Conservation (phyloP, 1,139 yeast genomes). For the Yamadazyma epiphylla region DNA sequence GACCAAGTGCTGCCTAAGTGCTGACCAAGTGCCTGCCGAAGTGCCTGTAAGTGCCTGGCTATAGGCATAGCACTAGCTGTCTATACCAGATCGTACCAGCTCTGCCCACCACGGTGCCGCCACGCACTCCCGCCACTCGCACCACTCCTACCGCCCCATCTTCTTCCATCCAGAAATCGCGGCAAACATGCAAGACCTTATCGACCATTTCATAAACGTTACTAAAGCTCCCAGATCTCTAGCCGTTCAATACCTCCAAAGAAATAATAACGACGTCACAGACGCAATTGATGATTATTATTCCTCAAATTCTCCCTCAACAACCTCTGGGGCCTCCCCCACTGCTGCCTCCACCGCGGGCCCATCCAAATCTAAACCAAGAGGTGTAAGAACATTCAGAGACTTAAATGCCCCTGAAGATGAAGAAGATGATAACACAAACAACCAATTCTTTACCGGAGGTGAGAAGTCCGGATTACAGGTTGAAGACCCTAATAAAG, state of each 20-base stretch:
- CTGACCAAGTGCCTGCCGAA: no score
- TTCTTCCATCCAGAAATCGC: no score
- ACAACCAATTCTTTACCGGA: constrained; percentile 83
- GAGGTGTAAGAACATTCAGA: constrained; percentile 43
- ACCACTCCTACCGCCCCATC: no score
- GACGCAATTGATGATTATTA: constrained; percentile 44
- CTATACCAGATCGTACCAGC: no score
- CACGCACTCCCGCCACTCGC: no score
- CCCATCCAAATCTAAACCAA: constrained; percentile 6
- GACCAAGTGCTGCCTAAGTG: no score
- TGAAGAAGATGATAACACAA: constrained; percentile 61
- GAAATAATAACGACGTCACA: constrained; percentile 35
- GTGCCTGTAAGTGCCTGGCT: no score
- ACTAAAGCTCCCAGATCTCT: constrained; percentile 34
- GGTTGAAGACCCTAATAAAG: constrained; percentile 83
- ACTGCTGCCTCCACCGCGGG: constrained; percentile 1
- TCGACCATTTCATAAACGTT: constrained; percentile 51
- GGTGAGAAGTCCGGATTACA: constrained; percentile 94
- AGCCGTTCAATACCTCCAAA: constrained; percentile 41
- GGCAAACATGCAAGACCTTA: no score
- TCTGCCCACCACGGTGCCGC: no score
- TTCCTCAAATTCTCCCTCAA: constrained; percentile 14
- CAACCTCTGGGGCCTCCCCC: not conserved
- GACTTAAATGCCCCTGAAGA: constrained; percentile 46
- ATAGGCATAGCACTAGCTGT: no score